Percentiles rank a stretch among this genome's conserved stretches.
Evolutionary conservation across 306 rosid genomes (phyloP).

Genomic region (Ormosia emarginata): DNA sequence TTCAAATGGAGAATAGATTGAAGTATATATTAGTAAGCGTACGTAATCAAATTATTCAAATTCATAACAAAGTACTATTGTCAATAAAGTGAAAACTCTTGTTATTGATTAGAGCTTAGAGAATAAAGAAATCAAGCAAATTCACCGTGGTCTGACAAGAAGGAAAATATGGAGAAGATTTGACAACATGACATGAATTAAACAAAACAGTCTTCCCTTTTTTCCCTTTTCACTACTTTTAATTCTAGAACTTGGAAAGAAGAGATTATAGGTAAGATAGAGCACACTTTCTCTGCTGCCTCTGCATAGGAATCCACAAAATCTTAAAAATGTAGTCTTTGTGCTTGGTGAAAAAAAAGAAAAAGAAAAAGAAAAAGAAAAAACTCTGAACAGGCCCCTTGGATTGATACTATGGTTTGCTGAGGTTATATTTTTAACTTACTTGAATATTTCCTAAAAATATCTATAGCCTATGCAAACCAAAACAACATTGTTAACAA

Average conservation of each 20-base stretch:
- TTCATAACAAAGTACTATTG: not conserved
- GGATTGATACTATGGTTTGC: not conserved
- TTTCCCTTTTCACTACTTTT: not conserved
- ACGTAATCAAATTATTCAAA: not conserved
- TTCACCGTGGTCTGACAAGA: not conserved
- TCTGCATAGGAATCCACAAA: not conserved
- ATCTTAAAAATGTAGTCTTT: not conserved
- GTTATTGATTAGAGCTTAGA: not conserved
- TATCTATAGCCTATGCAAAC: not conserved
- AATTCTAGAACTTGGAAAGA: not conserved
- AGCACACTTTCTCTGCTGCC: not conserved
- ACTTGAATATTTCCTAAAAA: not conserved
- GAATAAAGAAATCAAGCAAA: not conserved
- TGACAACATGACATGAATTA: not conserved
- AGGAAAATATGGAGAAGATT: not conserved
- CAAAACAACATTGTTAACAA: not conserved
- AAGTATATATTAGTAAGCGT: not conserved
- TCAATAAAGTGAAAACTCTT: not conserved
- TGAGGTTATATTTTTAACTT: not conserved
- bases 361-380: not conserved
- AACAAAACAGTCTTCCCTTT: not conserved
- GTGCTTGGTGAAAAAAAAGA: not conserved
- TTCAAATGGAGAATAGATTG: not conserved
- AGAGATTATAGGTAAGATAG: not conserved
- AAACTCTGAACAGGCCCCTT: not conserved